Conservation (phyloP, 768 basidiomycete genomes). For the Pholiota microspora region DNA sequence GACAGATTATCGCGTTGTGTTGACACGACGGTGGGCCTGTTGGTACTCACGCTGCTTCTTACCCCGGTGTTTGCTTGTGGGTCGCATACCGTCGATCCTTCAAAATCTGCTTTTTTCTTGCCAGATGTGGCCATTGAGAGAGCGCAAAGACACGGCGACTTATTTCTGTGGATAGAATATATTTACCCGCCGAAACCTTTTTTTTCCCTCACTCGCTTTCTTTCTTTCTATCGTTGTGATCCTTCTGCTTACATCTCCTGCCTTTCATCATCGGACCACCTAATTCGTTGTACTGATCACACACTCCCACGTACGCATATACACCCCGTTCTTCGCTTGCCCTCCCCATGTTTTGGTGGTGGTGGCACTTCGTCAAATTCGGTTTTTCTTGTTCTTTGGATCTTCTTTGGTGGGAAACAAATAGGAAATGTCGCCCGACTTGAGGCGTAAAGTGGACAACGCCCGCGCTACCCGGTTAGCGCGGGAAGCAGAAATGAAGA, state of each 20-base stretch:
- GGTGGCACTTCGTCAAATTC: background rate
- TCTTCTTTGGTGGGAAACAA: background rate
- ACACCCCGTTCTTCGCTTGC: background rate
- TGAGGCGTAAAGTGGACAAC: conserved; percentile 62
- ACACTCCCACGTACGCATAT: too few species aligned
- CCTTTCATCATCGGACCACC: background rate
- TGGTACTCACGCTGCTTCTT: too few species aligned
- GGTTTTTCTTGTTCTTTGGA: background rate
- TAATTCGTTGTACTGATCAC: background rate
- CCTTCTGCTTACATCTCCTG: background rate
- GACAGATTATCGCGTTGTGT: background rate
- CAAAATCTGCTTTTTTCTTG: too few species aligned
- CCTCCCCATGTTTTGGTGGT: background rate
- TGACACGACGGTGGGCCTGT: too few species aligned
- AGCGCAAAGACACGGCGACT: too few species aligned
- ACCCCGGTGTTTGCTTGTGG: too few species aligned
- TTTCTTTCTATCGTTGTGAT: too few species aligned
- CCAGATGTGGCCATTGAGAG: background rate
- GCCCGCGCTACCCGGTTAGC: conserved; percentile 49
- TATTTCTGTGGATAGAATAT: too few species aligned
- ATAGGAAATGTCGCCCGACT: conserved; percentile 64
- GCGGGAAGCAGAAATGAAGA: conserved; percentile 52
- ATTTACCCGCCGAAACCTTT: too few species aligned
- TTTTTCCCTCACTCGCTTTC: too few species aligned
- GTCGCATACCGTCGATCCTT: too few species aligned